These are phyloP conservation scores for Nemophila menziesii DNA, from an alignment of 257 asterid species.

Conservation along the genomic window DNA sequence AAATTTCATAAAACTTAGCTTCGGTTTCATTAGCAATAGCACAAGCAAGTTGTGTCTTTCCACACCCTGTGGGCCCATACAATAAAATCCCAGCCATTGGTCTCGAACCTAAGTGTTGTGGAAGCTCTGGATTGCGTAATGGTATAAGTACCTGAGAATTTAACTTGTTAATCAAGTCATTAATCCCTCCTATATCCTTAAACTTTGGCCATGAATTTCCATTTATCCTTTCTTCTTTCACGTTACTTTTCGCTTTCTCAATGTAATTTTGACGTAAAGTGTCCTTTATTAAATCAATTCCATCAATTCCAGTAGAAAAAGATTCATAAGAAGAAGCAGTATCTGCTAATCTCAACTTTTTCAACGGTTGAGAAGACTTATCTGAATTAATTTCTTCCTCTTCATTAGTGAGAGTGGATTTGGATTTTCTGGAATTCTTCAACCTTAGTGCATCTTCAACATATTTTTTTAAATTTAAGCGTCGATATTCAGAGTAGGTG, in stretches of 20 bases:
- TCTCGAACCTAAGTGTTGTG: too few relatives aligned
- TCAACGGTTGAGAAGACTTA: slow-evolving; percentile 15
- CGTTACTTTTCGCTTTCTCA: slow-evolving; percentile 20
- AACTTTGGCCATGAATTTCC: slow-evolving; percentile 56
- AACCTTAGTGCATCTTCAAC: slow-evolving; percentile 10
- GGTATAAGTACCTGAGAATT: slow-evolving; percentile 69
- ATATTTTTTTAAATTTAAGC: too few relatives aligned
- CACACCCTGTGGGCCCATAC: slow-evolving; percentile 97
- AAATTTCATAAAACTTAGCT: slow-evolving; percentile 1
- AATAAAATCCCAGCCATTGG: slow-evolving; percentile 72
- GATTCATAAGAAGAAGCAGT: slow-evolving; percentile 2
- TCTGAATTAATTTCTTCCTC: neutral
- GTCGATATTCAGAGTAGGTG: slow-evolving; percentile 24
- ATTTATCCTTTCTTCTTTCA: slow-evolving; percentile 5
- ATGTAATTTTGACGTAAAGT: slow-evolving; percentile 40
- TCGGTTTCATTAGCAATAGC: slow-evolving; percentile 99
- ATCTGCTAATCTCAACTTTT: slow-evolving; percentile 20
- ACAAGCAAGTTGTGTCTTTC: slow-evolving; percentile 82
- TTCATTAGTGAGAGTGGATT: neutral
- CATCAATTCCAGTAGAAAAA: slow-evolving; percentile 9
- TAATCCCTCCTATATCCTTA: slow-evolving; percentile 85
- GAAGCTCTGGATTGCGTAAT: slow-evolving; percentile 46
- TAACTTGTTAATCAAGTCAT: slow-evolving; percentile 48
- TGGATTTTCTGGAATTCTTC: neutral
- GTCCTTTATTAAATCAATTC: slow-evolving; percentile 54